Conservation (phyloP, 768 basidiomycete genomes). For the Termitomyces sp. region DNA sequence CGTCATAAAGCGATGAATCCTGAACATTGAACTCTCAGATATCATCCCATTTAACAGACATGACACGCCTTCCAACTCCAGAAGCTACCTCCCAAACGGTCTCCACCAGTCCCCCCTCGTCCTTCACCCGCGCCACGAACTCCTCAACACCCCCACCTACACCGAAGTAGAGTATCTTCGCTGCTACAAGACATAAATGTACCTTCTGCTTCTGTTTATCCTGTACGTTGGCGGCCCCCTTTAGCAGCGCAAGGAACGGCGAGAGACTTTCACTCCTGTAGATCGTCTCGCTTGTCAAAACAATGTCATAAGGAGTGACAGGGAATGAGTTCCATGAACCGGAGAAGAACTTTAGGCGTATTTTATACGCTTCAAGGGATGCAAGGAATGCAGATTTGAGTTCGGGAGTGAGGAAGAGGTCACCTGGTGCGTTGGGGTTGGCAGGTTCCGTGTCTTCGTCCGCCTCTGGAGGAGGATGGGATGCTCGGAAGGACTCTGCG, state of each 20-base stretch:
- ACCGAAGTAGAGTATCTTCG: slow-evolving; percentile 92
- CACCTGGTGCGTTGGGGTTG: slow-evolving; percentile 21
- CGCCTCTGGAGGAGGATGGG: slow-evolving; percentile 1
- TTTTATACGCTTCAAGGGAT: slow-evolving; percentile 47
- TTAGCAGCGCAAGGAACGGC: slow-evolving; percentile 52
- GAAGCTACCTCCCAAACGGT: slow-evolving; percentile 59
- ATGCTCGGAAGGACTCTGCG: slow-evolving; percentile 39
- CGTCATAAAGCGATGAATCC: no score
- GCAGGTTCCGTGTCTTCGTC: slow-evolving; percentile 14
- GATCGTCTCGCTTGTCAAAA: slow-evolving; percentile 92
- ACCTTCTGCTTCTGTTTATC: slow-evolving; percentile 7
- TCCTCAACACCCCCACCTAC: slow-evolving; percentile 85
- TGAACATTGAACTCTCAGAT: background rate
- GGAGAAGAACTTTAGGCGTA: slow-evolving; percentile 70
- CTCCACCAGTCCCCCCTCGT: slow-evolving; percentile 39
- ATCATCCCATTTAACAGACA: slow-evolving; percentile 53
- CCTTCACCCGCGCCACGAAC: slow-evolving; percentile 56
- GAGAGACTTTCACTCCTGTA: slow-evolving; percentile 66
- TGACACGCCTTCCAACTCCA: slow-evolving; percentile 74
- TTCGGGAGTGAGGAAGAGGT: slow-evolving; percentile 60
- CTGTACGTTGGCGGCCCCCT: slow-evolving; percentile 25
- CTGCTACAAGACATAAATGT: slow-evolving; percentile 71
- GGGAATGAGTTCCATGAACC: slow-evolving; percentile 75
- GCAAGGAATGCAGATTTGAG: slow-evolving; percentile 61
- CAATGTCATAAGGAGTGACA: slow-evolving; percentile 49